These are phyloP conservation scores for Cochlearia excelsa DNA, from an alignment of 345 rosid genomes.

Conservation along the genomic window DNA sequence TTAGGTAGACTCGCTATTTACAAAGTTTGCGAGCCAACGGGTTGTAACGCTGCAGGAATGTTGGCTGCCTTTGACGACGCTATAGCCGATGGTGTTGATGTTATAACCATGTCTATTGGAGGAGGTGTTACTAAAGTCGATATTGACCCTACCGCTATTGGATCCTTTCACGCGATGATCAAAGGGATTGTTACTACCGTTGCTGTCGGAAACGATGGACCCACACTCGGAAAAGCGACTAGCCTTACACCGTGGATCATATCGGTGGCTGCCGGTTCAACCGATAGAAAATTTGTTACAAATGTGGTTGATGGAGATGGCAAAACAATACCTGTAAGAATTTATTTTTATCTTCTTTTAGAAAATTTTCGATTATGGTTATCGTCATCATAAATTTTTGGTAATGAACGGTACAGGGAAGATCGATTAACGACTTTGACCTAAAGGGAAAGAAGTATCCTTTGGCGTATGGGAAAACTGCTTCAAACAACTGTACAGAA, in stretches of 20 bases:
- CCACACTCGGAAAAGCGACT: constrained; percentile 30
- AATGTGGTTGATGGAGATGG: constrained; percentile 47
- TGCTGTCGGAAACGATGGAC: constrained; percentile 51
- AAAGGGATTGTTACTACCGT: constrained; percentile 59
- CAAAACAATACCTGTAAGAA: constrained; percentile 38
- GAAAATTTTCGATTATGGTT: too few species aligned
- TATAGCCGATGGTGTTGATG: constrained; percentile 53
- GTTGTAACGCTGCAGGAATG: constrained; percentile 12
- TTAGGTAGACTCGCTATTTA: constrained; percentile 57
- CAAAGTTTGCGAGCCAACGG: constrained; percentile 26
- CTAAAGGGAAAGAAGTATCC: constrained; percentile 32
- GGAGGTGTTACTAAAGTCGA: constrained; percentile 38
- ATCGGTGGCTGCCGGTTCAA: constrained; percentile 62
- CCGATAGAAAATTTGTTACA: constrained; percentile 52
- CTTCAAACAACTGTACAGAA: constrained; percentile 11
- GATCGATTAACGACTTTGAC: constrained; percentile 34
- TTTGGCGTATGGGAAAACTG: constrained; percentile 28
- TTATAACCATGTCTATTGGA: constrained; percentile 72
- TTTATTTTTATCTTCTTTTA: not conserved
- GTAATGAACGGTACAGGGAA: constrained; percentile 30
- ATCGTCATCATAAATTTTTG: not conserved
- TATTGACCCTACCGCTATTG: constrained; percentile 46
- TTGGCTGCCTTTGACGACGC: constrained; percentile 40
- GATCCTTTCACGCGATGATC: constrained; percentile 54
- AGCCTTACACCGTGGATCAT: constrained; percentile 63